phyloP scores from a whole-genome alignment of 345 rosid genomes.

The Anacardium occidentale region DNA sequence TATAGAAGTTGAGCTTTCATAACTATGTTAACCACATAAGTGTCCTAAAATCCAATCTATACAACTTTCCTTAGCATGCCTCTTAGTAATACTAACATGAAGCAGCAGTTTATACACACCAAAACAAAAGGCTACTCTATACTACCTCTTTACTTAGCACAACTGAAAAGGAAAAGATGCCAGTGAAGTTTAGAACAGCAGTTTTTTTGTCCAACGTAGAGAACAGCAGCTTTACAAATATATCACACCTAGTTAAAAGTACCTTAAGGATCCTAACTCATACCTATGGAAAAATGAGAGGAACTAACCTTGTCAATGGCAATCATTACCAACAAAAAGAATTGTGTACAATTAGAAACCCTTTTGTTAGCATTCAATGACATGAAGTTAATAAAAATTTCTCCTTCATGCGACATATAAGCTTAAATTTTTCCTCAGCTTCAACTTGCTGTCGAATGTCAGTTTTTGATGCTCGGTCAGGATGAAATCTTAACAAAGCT shows the following conservation, averaged over 20 bases:
- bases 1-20: background rate
- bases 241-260: background rate
- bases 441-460: conserved; percentile 75
- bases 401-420: conserved; percentile 82
- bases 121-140: background rate
- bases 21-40: too few relatives aligned
- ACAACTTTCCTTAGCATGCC: background rate
- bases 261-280: background rate
- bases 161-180: background rate
- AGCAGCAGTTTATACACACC: background rate
- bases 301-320: background rate
- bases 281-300: background rate
- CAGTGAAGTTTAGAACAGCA: background rate
- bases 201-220: background rate
- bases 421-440: conserved; percentile 90
- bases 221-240: conserved; percentile 11
- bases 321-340: conserved; percentile 6
- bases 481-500: conserved; percentile 79
- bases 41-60: background rate
- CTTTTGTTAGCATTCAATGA: conserved; percentile 21
- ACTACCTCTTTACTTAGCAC: background rate
- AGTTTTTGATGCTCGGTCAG: conserved; percentile 70
- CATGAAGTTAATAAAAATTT: conserved; percentile 41
- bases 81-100: background rate
- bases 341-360: conserved; percentile 1